Conservation (phyloP, 345 rosid species). For the Cochlearia excelsa region DNA sequence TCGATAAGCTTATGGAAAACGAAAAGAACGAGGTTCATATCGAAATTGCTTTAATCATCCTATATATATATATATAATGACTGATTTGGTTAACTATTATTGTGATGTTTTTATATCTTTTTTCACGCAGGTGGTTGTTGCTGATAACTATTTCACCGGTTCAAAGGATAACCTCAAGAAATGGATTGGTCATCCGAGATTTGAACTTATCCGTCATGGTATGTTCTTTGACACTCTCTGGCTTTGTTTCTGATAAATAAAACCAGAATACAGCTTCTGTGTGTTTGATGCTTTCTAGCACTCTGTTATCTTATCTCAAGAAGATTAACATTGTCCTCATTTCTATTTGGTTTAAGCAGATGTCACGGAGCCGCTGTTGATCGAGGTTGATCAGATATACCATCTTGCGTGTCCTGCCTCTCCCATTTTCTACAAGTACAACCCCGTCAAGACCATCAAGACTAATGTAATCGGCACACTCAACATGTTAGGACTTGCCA, state of each 20-base stretch:
- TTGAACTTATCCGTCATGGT: conserved; percentile 98
- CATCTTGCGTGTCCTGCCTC: conserved; percentile 99
- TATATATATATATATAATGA: background rate
- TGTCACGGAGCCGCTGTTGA: conserved; percentile 77
- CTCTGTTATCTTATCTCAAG: background rate
- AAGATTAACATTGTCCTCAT: background rate
- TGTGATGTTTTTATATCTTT: background rate
- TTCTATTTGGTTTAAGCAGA: conserved; percentile 40
- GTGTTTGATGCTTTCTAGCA: background rate
- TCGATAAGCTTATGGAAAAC: conserved; percentile 87
- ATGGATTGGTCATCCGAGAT: conserved; percentile 96
- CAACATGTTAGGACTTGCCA: conserved; percentile 97
- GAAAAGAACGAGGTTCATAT: conserved; percentile 84
- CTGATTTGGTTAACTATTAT: background rate
- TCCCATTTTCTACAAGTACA: conserved; percentile 90
- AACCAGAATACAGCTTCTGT: background rate
- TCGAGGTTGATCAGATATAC: conserved; percentile 94
- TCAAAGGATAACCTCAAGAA: conserved; percentile 80
- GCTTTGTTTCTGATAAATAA: background rate
- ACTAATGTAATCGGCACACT: conserved; percentile 97
- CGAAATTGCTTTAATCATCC: background rate
- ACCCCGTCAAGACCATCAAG: conserved; percentile 98
- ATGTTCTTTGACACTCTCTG: conserved; percentile 24
- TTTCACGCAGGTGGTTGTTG: conserved; percentile 67
- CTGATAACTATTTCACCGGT: conserved; percentile 91